phyloP scores from a whole-genome alignment of 2,329 filamentous ascomycete genomes.

The Lasiodiplodia sp. region DNA sequence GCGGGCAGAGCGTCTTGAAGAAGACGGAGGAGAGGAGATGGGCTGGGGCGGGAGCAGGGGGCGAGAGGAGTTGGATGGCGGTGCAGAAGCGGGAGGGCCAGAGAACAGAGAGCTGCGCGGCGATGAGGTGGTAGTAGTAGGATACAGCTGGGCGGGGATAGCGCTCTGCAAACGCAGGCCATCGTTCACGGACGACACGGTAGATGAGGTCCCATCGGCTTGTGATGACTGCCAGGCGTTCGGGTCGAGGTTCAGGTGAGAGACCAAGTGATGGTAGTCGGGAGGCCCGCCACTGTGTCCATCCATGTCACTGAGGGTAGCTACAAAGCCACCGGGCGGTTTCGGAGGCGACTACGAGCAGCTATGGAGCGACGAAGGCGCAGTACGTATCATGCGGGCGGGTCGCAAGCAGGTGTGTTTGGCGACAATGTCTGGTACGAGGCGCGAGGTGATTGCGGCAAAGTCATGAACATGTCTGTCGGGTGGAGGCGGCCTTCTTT shows the following conservation, averaged over 20 bases:
- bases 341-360: constrained; percentile 8
- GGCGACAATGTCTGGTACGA: not conserved
- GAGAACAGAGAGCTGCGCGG: constrained; percentile 9
- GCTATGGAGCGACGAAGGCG: not conserved
- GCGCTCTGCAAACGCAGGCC: constrained; percentile 19
- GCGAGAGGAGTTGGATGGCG: constrained; percentile 17
- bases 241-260: constrained; percentile 29
- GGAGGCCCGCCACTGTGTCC: constrained; percentile 10
- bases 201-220: constrained; percentile 2
- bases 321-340: not conserved
- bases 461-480: constrained; percentile 6
- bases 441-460: not conserved
- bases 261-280: constrained; percentile 28
- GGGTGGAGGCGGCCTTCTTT: constrained; percentile 1
- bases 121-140: not conserved
- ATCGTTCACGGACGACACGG: constrained; percentile 4
- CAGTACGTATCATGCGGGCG: constrained; percentile 12
- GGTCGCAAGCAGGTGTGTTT: constrained; percentile 6
- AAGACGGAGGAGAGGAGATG: constrained; percentile 18
- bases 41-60: constrained; percentile 2
- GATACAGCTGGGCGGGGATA: constrained; percentile 15
- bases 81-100: constrained; percentile 28
- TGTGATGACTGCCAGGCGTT: constrained; percentile 6
- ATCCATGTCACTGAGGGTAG: constrained; percentile 26
- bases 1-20: constrained; percentile 13